Evolutionary conservation across 2,329 filamentous ascomycete genomes (phyloP).

Genomic region (Calonectria honghensis): DNA sequence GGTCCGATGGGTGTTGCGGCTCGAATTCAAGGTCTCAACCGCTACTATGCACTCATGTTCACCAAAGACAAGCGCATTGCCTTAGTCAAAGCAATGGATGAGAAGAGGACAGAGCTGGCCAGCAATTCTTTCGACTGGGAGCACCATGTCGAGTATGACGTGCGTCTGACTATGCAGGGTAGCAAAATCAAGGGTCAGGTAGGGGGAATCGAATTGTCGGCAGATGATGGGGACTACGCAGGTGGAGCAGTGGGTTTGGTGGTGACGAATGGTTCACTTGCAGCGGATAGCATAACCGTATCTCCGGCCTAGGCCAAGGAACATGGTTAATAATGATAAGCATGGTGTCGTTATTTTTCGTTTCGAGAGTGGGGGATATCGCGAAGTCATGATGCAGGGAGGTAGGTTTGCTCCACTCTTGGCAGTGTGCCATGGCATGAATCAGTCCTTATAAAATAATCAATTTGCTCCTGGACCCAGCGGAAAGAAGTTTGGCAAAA

Average conservation of each 20-base stretch:
- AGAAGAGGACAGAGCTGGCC: background rate
- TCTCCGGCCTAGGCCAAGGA: background rate
- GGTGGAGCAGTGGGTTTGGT: background rate
- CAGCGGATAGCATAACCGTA: background rate
- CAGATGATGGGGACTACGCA: background rate
- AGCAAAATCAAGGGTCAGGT: background rate
- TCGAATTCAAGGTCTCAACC: conserved; percentile 3
- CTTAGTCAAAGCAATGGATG: background rate
- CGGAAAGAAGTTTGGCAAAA: background rate
- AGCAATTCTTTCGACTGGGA: background rate
- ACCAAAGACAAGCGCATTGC: background rate
- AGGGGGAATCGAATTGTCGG: background rate
- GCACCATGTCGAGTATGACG: background rate
- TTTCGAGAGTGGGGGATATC: background rate
- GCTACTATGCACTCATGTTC: conserved; percentile 6
- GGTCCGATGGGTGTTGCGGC: background rate
- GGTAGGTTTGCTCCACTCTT: background rate
- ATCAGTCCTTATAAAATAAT: background rate
- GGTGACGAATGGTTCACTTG: background rate
- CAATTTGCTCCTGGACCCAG: background rate
- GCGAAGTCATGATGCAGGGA: background rate
- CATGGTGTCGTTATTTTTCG: background rate
- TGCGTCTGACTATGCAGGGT: background rate
- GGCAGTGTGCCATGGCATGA: background rate
- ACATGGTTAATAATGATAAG: background rate